Evolutionary conservation across 2,329 filamentous ascomycete species (phyloP), one percentile per base, ranked within the genome.

Genomic region (Phialophora chinensis): DNA sequence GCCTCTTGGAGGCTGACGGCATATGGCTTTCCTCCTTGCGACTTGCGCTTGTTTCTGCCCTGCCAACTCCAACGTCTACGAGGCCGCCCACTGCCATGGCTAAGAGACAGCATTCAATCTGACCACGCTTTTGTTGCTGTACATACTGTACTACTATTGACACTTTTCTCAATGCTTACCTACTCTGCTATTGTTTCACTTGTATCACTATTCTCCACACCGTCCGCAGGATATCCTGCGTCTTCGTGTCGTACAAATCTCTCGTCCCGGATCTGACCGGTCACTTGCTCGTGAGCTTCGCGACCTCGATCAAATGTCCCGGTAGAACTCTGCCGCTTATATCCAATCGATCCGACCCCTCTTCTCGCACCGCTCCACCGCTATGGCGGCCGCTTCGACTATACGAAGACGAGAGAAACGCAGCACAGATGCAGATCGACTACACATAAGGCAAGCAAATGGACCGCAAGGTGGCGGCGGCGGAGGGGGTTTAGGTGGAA

Each of bases 371-470:
- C 20, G 10, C 25, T 8, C n/a, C 38, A 60, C 47, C 6, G 54
- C 33, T 38, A 68, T 68, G 63, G 63, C 63, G 23, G 66, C 54
- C 49, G 58, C 53, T 53, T 44, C 55, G 35, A n/a, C 35, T 31
- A 47, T 57, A 27, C 44, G 14, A 12, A 5, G 29, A 23, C 49
- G 56, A 33, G 49, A 25, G 12, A 60, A 42, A 23, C 58, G 33
- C 33, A 52, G 12, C 52, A 53, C 42, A 20, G 20, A 38, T 35
- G 33, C 25, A 23, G 31, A 50, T 29, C 60, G 56, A 23, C 23
- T 70, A 20, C 33, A 44, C 2, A 25, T 50, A 33, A 56, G 68
- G 44, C 68, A 70, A 27, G 52, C 44, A 3, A 44, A 44, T n/a
- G 14, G 38, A 44, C 38, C 38, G 38, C 47, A 27, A 8, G 54